phyloP scores from a whole-genome alignment of 371 early-diverging fungal genomes.

The Apophysomyces trapeziformis region DNA sequence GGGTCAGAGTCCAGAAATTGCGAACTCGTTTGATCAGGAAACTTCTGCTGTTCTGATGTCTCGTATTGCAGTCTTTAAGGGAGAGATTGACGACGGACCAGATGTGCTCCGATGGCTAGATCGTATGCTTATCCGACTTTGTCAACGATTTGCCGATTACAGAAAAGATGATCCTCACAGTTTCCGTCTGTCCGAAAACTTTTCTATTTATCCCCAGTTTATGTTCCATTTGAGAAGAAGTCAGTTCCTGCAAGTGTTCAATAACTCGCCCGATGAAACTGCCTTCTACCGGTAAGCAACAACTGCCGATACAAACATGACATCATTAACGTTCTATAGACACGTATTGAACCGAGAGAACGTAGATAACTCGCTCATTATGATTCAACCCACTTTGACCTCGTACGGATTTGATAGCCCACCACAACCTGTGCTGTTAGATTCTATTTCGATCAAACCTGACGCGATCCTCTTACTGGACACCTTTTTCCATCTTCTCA shows the following conservation, averaged over 20 bases:
- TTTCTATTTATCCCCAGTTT: constrained; percentile 99
- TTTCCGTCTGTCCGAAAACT: constrained; percentile 93
- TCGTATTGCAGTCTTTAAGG: constrained; percentile 97
- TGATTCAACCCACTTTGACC: constrained; percentile 99
- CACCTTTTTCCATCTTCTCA: constrained; percentile 75
- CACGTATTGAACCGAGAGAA: constrained; percentile 95
- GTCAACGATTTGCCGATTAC: constrained; percentile 97
- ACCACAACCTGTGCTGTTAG: constrained; percentile 95
- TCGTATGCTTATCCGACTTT: constrained; percentile 98
- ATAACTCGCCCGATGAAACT: constrained; percentile 99
- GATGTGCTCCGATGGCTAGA: constrained; percentile 99
- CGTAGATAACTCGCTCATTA: constrained; percentile 94
- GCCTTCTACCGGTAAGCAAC: constrained; percentile 84
- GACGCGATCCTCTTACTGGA: constrained; percentile 97
- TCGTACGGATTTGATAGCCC: constrained; percentile 91
- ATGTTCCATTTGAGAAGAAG: constrained; percentile 99
- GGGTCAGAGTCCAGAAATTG: constrained; percentile 86
- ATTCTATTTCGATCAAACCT: constrained; percentile 96
- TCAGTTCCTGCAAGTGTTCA: constrained; percentile 99
- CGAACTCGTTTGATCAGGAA: constrained; percentile 98
- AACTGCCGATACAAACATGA: not conserved
- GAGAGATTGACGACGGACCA: constrained; percentile 97
- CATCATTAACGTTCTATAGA: constrained; percentile 41
- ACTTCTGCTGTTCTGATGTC: constrained; percentile 99
- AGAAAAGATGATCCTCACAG: constrained; percentile 95